Conservation (phyloP, 2,329 filamentous ascomycete genomes). For the Claviceps pazoutovae region DNA sequence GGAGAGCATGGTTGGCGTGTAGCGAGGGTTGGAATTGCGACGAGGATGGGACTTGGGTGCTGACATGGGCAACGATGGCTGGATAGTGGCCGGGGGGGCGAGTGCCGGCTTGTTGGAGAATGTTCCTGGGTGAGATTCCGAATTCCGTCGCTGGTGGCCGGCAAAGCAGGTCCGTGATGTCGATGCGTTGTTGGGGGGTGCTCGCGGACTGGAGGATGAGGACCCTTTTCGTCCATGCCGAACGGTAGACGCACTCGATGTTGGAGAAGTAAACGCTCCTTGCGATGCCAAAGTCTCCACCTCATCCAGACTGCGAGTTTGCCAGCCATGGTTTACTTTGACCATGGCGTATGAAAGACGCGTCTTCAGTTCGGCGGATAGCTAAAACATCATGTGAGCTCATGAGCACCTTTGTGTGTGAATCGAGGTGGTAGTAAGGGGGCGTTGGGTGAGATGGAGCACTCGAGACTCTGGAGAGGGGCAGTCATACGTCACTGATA, state of each 20-base stretch:
- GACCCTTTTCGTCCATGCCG: constrained; percentile 20
- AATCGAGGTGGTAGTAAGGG: too few relatives aligned
- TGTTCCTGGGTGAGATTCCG: constrained; percentile 24
- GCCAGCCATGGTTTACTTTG: constrained; percentile 84
- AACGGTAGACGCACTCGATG: constrained; percentile 42
- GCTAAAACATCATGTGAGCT: constrained; percentile 25
- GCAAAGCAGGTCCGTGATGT: constrained; percentile 16
- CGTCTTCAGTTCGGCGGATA: constrained; percentile 66
- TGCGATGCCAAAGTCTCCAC: constrained; percentile 63
- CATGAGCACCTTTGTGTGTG: too few relatives aligned
- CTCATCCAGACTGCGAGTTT: constrained; percentile 63
- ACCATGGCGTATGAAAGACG: constrained; percentile 86
- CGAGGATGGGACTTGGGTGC: constrained; percentile 27
- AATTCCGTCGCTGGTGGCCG: constrained; percentile 13
- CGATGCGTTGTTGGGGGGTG: constrained; percentile 10
- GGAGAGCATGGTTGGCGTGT: constrained; percentile 36
- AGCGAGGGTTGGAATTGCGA: constrained; percentile 35
- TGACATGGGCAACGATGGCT: constrained; percentile 27
- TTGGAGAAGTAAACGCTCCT: constrained; percentile 39
- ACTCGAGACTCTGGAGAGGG: neutral
- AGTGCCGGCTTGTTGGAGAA: constrained; percentile 25
- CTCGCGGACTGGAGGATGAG: constrained; percentile 22
- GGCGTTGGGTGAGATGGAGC: too few relatives aligned
- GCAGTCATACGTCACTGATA: constrained; percentile 56
- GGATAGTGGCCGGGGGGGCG: constrained; percentile 41